These are phyloP conservation scores for Limnanthes douglasii DNA, from an alignment of 345 rosid genomes.

Conservation along the genomic window DNA sequence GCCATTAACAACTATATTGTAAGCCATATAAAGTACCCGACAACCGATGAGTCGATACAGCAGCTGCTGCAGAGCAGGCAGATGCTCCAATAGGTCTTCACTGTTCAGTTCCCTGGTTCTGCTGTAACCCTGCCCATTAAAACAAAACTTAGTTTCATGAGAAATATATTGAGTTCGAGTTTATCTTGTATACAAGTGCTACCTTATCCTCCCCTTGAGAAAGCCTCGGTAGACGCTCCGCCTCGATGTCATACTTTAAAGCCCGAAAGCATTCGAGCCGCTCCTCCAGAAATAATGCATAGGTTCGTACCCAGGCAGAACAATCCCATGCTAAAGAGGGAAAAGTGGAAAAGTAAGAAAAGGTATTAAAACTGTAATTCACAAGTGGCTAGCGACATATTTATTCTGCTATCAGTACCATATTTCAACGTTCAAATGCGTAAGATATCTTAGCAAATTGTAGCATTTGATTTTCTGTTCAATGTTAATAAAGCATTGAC, in stretches of 20 bases:
- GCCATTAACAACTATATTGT: no score
- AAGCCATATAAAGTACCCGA: constrained; percentile 64
- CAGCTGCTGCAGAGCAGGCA: constrained; percentile 85
- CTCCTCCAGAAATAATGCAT: constrained; percentile 88
- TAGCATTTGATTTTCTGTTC: no score
- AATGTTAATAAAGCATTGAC: no score
- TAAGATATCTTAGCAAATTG: no score
- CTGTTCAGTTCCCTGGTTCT: constrained; percentile 78
- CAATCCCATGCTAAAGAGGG: constrained; percentile 84
- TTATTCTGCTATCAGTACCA: no score
- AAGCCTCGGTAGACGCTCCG: constrained; percentile 81
- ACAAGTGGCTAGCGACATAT: no score
- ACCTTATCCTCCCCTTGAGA: constrained; percentile 82
- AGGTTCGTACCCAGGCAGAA: constrained; percentile 98
- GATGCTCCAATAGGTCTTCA: constrained; percentile 74
- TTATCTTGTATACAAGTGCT: constrained; percentile 2
- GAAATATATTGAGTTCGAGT: no score
- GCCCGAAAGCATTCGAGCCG: constrained; percentile 89
- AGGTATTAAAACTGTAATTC: no score
- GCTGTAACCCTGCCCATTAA: constrained; percentile 60
- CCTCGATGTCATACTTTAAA: constrained; percentile 86
- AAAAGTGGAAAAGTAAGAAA: neutral
- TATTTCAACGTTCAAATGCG: no score
- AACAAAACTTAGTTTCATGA: constrained; percentile 7
- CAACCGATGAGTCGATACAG: constrained; percentile 91